phyloP scores from a whole-genome alignment of 2,329 filamentous ascomycete species.

The Xylariaceae sp. region DNA sequence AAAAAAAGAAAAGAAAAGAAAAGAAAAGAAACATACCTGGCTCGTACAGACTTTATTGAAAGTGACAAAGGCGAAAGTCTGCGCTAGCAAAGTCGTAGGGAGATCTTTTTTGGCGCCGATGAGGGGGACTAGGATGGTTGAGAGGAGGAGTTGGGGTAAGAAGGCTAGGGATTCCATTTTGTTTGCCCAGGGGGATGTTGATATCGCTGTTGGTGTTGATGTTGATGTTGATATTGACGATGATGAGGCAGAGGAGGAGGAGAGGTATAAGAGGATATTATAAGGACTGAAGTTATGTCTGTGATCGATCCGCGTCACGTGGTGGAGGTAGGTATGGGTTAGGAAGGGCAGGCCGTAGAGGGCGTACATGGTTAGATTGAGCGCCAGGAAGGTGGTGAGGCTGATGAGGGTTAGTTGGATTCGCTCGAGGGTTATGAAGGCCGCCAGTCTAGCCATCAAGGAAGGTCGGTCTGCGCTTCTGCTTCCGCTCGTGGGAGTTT shows the following conservation, averaged over 20 bases:
- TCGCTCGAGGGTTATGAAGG: constrained; percentile 50
- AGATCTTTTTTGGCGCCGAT: constrained; percentile 75
- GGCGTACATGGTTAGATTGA: constrained; percentile 76
- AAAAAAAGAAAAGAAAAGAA: not conserved
- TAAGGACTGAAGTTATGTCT: constrained; percentile 98
- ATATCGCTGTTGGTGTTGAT: not conserved
- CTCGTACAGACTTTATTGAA: constrained; percentile 99
- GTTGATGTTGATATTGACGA: constrained; percentile 4
- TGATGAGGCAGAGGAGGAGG: constrained; percentile 52
- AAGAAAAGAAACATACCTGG: constrained; percentile 55
- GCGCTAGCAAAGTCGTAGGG: constrained; percentile 78
- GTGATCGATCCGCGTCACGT: constrained; percentile 88
- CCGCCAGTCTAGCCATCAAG: constrained; percentile 26
- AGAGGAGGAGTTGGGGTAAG: constrained; percentile 77
- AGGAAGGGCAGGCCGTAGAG: constrained; percentile 78
- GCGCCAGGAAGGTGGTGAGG: constrained; percentile 61
- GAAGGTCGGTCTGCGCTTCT: not conserved
- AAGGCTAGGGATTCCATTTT: constrained; percentile 78
- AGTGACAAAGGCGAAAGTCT: constrained; percentile 94
- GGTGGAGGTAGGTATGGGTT: constrained; percentile 86
- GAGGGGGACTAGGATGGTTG: constrained; percentile 69
- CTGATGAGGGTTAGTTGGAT: constrained; percentile 58
- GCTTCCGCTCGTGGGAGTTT: not conserved
- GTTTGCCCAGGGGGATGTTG: constrained; percentile 21
- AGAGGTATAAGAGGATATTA: constrained; percentile 83